Conservation (phyloP, 106 monocot species). For the Dioscorea zingiberensis region DNA sequence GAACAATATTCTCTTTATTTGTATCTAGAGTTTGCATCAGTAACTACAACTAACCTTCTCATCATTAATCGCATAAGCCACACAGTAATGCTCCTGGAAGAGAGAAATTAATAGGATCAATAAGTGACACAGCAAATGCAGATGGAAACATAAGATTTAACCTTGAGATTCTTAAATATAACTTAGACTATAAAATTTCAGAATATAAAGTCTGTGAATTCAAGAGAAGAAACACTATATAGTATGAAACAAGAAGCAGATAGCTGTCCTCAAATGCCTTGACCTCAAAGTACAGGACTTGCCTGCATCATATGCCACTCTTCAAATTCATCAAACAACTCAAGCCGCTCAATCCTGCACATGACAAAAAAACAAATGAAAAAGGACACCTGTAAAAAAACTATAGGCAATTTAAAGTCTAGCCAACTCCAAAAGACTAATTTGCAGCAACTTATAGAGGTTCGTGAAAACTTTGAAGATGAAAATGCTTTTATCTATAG, state of each 20-base stretch:
- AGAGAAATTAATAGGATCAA: constrained; percentile 8
- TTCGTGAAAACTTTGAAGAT: no score
- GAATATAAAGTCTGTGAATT: no score
- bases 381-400: no score
- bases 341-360: constrained; percentile 84
- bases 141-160: no score
- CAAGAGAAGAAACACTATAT: neutral
- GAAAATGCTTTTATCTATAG: no score
- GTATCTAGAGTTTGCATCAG: neutral
- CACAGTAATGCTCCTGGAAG: constrained; percentile 91
- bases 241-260: no score
- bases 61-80: constrained; percentile 81
- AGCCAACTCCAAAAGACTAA: no score
- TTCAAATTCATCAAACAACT: constrained; percentile 99
- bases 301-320: constrained; percentile 99
- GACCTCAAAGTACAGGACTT: constrained; percentile 15
- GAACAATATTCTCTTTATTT: no score
- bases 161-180: no score
- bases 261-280: neutral
- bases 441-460: no score
- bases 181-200: no score
- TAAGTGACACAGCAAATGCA: neutral
- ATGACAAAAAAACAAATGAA: neutral
- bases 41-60: constrained; percentile 46
- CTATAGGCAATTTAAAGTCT: no score